These are phyloP conservation scores for Eucalyptus fibrosa DNA, from an alignment of 345 rosid species.

Conservation along the genomic window DNA sequence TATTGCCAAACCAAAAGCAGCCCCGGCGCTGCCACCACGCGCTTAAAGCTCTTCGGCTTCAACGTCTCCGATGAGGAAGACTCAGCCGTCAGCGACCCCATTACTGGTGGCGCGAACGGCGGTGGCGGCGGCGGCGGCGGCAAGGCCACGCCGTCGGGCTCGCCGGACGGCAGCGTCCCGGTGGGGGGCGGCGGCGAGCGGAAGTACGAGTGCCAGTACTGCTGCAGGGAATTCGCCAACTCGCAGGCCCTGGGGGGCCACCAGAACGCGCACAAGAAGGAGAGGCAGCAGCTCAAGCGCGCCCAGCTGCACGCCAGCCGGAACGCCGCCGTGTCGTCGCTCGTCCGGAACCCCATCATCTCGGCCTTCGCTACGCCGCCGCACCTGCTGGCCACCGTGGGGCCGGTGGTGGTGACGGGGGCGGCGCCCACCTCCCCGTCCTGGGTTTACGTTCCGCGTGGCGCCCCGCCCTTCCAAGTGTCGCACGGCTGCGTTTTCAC, in stretches of 20 bases:
- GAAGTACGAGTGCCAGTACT: conserved; percentile 79
- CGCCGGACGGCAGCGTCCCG: neutral
- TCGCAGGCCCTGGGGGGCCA: conserved; percentile 81
- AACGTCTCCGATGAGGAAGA: conserved; percentile 65
- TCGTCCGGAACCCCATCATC: conserved; percentile 67
- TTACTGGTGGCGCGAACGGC: neutral
- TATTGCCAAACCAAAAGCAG: conserved; percentile 17
- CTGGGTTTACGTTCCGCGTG: conserved; percentile 85
- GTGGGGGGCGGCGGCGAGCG: conserved; percentile 21
- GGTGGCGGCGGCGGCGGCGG: neutral
- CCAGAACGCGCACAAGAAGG: conserved; percentile 85
- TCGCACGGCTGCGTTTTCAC: conserved; percentile 63
- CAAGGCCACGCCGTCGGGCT: conserved; percentile 4
- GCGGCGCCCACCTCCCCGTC: conserved; percentile 21
- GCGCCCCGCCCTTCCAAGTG: conserved; percentile 57
- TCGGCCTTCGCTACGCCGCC: conserved; percentile 83
- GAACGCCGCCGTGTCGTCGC: conserved; percentile 58
- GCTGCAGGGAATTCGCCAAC: conserved; percentile 66
- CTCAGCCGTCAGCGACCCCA: neutral
- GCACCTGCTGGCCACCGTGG: conserved; percentile 45
- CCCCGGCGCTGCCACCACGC: conserved; percentile 15
- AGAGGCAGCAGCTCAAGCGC: conserved; percentile 65
- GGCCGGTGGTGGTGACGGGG: conserved; percentile 26
- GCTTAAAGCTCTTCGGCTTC: conserved; percentile 85
- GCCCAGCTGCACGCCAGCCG: conserved; percentile 63